A percentile compares a stretch with the other conserved stretches of the same genome.
phyloP scores from a whole-genome alignment of 2,329 filamentous ascomycete genomes.

The Colletotrichum zoysiae region DNA sequence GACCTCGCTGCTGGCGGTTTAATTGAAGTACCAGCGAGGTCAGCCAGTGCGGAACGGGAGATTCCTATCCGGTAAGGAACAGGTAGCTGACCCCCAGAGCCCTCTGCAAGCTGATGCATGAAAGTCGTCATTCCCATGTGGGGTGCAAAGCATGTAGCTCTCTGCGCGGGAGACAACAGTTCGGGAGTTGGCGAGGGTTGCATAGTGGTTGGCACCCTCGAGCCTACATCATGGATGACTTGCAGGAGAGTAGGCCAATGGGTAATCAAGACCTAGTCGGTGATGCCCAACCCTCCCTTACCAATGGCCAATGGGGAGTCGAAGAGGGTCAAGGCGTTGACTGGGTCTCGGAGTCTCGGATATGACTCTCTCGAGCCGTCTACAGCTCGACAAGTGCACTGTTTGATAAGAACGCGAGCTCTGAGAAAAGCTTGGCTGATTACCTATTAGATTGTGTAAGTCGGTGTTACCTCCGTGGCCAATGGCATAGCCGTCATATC shows the following conservation, averaged over 20 bases:
- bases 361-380: neutral
- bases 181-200: neutral
- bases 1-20: neutral
- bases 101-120: conserved; percentile 4
- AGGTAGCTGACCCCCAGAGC: neutral
- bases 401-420: neutral
- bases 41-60: neutral
- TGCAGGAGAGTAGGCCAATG: conserved; percentile 24
- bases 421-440: too few species aligned
- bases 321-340: neutral
- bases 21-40: neutral
- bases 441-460: neutral
- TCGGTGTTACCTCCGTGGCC: neutral
- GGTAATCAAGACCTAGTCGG: neutral
- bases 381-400: neutral
- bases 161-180: neutral
- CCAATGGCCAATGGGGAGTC: neutral
- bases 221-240: conserved; percentile 16
- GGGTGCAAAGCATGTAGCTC: conserved; percentile 14
- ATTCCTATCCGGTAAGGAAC: neutral
- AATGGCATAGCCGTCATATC: neutral
- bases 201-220: neutral
- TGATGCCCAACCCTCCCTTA: neutral
- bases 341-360: conserved; percentile 12
- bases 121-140: conserved; percentile 16